Conservation (phyloP, 108 stramenopile species). For the Aurantiochytrium sp. region DNA sequence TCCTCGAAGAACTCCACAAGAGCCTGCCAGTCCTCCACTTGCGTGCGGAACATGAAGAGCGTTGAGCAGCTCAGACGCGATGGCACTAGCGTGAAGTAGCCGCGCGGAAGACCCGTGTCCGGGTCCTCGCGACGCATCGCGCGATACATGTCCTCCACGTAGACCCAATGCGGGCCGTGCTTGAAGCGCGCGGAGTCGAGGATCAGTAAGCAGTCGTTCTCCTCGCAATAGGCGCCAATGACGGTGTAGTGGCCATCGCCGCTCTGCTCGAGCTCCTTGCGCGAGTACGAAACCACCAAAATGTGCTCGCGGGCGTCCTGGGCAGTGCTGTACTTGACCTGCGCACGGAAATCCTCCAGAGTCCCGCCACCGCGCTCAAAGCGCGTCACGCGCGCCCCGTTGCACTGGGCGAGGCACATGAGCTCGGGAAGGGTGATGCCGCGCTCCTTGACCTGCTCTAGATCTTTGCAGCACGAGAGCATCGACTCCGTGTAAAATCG, state of each 20-base stretch:
- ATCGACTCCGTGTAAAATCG: constrained; percentile 69
- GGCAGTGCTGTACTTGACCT: neutral
- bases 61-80: neutral
- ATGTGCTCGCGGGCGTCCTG: constrained; percentile 32
- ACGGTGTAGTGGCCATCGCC: constrained; percentile 92
- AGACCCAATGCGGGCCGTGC: constrained; percentile 87
- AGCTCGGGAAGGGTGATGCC: constrained; percentile 45
- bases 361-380: neutral
- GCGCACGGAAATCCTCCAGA: neutral
- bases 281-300: constrained; percentile 64
- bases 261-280: constrained; percentile 67
- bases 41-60: neutral
- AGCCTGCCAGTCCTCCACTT: neutral
- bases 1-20: neutral
- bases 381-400: neutral
- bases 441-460: constrained; percentile 40
- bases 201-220: constrained; percentile 75
- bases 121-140: constrained; percentile 72
- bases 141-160: constrained; percentile 58
- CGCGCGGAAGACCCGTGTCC: constrained; percentile 69
- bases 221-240: constrained; percentile 71
- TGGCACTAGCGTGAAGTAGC: constrained; percentile 69
- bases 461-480: constrained; percentile 71
- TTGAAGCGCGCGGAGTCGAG: constrained; percentile 97
- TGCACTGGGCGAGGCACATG: constrained; percentile 49